Base-by-base conservation (phyloP, 352 stramenopile genomes). In the Pythium folliculosum region DNA sequence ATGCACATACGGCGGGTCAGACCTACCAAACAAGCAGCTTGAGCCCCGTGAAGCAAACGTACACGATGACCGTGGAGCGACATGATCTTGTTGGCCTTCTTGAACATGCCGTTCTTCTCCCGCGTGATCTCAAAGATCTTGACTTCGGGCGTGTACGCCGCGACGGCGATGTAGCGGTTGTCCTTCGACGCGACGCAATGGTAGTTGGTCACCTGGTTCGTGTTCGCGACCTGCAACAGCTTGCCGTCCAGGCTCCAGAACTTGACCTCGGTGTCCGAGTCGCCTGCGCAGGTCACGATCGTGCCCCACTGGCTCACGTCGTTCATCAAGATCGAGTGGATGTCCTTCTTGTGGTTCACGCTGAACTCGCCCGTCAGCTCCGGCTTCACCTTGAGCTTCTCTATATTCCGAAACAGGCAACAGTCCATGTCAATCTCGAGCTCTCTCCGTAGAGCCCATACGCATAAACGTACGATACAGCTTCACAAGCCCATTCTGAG, bases 51-150 rank as follows among this genome's bases (percentile, higher is more conserved):
- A 21, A 19, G 17, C 9, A 47, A 47, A 71, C 73, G 59, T 85
- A 94, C 83, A 32, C 82, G 76, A 51, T 94, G 86, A 14, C 86
- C 86, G 52, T 91, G 82, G 10, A 94, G 73, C 38, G 86, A 88
- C 83, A 94, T 92, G 67, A 92, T 82, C 71, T 94, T 94, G 73
- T 90, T 83, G 6, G 81, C 79, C 51, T 92, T 92, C 67, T 90
- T 90, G 69, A 94, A 94, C 19, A 78, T 70, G 32, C 86, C 86
- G 47, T 75, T 80, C 71, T 90, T 92, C 61, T 91, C 84, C 22
- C 86, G 86, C 23, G 75, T 76, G 57, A 94, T 91, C 57, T 94
- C 86, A 40, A 90, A 89, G 52, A 94, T 94, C 72, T 91, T 91
- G 55, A 92, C 86, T 35, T 94, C 86, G 10, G 86, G 86, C 5